Evolutionary conservation across 208 protist species (phyloP).

Genomic region (Willaertia magna): DNA sequence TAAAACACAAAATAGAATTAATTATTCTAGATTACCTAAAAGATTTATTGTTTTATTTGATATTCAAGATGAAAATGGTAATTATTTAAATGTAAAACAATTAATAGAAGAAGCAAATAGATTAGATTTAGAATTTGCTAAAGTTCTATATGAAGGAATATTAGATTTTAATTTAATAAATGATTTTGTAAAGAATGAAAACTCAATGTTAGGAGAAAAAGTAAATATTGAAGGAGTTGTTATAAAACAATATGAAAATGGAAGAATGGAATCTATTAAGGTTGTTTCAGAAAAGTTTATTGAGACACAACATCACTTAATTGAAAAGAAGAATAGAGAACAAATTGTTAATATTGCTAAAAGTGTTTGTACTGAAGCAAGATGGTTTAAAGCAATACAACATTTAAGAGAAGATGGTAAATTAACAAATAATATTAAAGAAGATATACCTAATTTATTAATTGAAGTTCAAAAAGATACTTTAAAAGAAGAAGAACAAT

Average conservation of each 20-base stretch:
- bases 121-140: not conserved
- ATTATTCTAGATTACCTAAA: not conserved
- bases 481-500: too few species aligned
- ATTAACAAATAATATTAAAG: too few species aligned
- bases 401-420: too few species aligned
- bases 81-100: not conserved
- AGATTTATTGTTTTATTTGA: not conserved
- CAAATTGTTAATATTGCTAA: not conserved
- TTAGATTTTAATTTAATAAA: not conserved
- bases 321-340: not conserved
- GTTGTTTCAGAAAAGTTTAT: not conserved
- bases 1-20: not conserved
- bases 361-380: not conserved
- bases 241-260: not conserved
- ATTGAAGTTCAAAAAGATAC: too few species aligned
- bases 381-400: not conserved
- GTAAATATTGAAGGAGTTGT: not conserved
- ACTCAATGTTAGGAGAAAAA: not conserved
- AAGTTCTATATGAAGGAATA: not conserved
- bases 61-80: not conserved
- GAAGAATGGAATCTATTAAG: not conserved
- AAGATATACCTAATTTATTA: too few species aligned
- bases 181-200: not conserved
- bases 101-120: not conserved
- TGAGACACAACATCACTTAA: not conserved